Evolutionary conservation across 768 basidiomycete genomes (phyloP), one percentile per base, ranked within the genome.

Genomic region (Russula olivacea): DNA sequence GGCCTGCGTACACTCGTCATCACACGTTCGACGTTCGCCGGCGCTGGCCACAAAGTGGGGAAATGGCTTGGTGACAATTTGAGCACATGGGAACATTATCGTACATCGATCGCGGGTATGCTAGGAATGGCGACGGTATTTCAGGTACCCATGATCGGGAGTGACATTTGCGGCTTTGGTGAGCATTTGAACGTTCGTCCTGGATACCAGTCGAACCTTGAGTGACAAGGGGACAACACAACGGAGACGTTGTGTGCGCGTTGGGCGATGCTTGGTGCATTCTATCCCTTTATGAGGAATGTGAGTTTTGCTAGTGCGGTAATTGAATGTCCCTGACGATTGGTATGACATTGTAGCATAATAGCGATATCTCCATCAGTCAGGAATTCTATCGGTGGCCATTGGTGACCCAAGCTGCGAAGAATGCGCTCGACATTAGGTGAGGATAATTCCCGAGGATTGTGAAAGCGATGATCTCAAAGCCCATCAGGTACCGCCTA

Each of bases 231-330:
- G 36, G 81, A 74, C 0, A 78, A 88, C 69, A 84, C 85, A 1
- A 86, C 87, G 1, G 87, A 87, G 70, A 81, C 78, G 10, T 75
- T 91, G 1, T 89, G 87, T 65, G 83, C 86, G 41, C 76, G 90
- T 41, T 91, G 90, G 89, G 88, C 86, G 15, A 86, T 79, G 76
- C 76, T 91, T 2, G 86, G 87, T 1, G 88, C 86, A 0, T 91
- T 90, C 73, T 84, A 85, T 71, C 88, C 89, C 0, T 91, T 91
- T 77, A 88, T 85, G 83, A 77, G 89, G 10, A 88, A 91, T 69
- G 85, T 86, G 61, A 72, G 83, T 72, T 0, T 30, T 7, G 15
- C 48, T 41, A 15, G 43, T 21, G 50, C 53, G 25, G 34, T 2
- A 12, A n/a, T 15, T 21, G 32, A 19, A 58, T 53, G 21, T 25